Conservation (phyloP, 2,329 filamentous ascomycete species). For the Clonostachys chloroleuca region DNA sequence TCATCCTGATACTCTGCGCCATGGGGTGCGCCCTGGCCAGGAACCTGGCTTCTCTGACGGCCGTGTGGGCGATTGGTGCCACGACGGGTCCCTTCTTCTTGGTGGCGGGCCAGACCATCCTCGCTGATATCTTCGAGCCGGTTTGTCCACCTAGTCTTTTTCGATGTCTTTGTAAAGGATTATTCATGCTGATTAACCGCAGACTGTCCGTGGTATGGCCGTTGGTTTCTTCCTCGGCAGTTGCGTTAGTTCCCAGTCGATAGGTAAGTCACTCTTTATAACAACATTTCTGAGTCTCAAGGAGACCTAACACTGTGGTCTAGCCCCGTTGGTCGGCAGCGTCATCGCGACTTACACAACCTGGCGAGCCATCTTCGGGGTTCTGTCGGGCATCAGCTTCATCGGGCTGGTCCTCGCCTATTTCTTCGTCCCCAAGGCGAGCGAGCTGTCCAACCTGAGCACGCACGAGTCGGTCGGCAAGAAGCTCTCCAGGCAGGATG, state of each 20-base stretch:
- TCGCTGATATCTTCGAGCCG: constrained; percentile 8
- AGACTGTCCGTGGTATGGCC: constrained; percentile 5
- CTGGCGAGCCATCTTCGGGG: constrained; percentile 16
- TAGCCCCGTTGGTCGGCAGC: constrained; percentile 12
- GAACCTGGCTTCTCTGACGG: constrained; percentile 4
- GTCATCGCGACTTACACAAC: constrained; percentile 17
- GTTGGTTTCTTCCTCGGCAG: constrained; percentile 7
- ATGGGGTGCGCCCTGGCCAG: constrained; percentile 5
- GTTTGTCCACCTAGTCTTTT: neutral
- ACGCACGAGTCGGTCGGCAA: neutral
- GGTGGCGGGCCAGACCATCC: constrained; percentile 8
- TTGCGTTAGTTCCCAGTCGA: constrained; percentile 6
- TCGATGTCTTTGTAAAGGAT: neutral
- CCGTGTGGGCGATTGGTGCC: constrained; percentile 7
- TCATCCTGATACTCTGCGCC: constrained; percentile 4
- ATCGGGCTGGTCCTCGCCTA: constrained; percentile 13
- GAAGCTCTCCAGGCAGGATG: neutral
- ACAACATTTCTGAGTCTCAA: no score
- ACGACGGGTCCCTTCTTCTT: constrained; percentile 9
- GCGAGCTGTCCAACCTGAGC: constrained; percentile 2
- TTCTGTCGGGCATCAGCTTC: constrained; percentile 13
- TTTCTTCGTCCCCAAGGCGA: constrained; percentile 12
- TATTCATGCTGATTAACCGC: no score
- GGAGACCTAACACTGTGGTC: no score
- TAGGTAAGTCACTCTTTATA: constrained; percentile 2